phyloP scores from a whole-genome alignment of 148 eudicot species.

The Chenopodium suecicum region DNA sequence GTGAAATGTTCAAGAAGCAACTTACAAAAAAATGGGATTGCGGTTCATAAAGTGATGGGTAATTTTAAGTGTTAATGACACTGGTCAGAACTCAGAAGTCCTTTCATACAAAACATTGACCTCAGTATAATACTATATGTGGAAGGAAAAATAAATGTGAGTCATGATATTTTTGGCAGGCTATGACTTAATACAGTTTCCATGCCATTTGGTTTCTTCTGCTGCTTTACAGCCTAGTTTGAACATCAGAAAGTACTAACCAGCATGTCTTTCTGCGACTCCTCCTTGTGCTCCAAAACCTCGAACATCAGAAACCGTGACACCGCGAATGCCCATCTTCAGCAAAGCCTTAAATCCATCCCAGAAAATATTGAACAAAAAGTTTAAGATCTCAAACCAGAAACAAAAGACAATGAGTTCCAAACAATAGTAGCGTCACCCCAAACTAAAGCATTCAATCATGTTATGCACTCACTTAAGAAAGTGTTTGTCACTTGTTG shows the following conservation, averaged over 20 bases:
- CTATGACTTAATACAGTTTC: not conserved
- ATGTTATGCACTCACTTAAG: not conserved
- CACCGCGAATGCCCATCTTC: conserved; percentile 85
- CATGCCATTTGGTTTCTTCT: not conserved
- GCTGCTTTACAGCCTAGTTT: not conserved
- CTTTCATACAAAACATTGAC: not conserved
- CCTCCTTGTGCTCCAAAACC: conserved; percentile 97
- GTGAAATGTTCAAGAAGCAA: not conserved
- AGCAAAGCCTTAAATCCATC: conserved; percentile 58
- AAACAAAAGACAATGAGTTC: conserved; percentile 1
- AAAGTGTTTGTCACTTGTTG: not conserved
- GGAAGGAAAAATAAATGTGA: not conserved
- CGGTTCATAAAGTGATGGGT: not conserved
- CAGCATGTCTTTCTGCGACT: conserved; percentile 78
- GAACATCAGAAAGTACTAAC: conserved; percentile 30
- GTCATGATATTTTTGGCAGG: not conserved
- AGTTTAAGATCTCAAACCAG: not conserved
- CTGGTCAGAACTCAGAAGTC: not conserved
- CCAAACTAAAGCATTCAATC: not conserved
- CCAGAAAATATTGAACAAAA: not conserved
- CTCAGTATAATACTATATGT: too few species aligned
- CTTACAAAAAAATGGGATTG: not conserved
- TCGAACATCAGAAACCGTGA: conserved; percentile 85
- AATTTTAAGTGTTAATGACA: not conserved
- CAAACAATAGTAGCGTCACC: not conserved